A percentile compares a stretch with the other conserved stretches of the same genome.
Evolutionary conservation across 768 basidiomycete species (phyloP).

Genomic region (Mycena floridula): DNA sequence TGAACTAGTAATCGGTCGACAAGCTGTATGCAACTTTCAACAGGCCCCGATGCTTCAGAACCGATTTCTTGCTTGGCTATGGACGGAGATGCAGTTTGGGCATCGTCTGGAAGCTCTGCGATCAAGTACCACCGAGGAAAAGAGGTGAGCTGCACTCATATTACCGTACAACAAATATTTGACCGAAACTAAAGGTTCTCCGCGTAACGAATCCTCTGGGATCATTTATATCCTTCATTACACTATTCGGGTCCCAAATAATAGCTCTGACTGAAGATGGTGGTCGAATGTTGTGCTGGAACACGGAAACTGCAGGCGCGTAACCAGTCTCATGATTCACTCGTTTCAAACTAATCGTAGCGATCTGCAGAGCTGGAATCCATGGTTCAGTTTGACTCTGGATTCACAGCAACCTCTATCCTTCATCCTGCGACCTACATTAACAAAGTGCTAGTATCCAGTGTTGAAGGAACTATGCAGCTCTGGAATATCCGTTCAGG

Average conservation of each 20-base stretch:
- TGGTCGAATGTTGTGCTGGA: constrained; percentile 71
- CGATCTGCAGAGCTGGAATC: constrained; percentile 47
- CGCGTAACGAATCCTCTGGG: constrained; percentile 62
- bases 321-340: not conserved
- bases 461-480: constrained; percentile 75
- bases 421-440: constrained; percentile 95
- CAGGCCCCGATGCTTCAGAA: constrained; percentile 78
- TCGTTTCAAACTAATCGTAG: not conserved
- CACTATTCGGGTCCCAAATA: constrained; percentile 77
- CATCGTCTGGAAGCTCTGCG: constrained; percentile 57
- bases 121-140: constrained; percentile 86
- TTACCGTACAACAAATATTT: not conserved
- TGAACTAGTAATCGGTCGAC: constrained; percentile 3
- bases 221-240: constrained; percentile 52
- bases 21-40: constrained; percentile 4
- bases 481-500: constrained; percentile 91
- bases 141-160: constrained; percentile 57
- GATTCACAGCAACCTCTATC: constrained; percentile 79
- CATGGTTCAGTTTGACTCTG: constrained; percentile 72
- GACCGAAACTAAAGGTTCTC: constrained; percentile 35
- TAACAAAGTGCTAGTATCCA: constrained; percentile 88
- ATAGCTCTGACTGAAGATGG: constrained; percentile 80
- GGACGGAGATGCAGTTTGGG: constrained; percentile 86
- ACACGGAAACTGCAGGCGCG: constrained; percentile 54
- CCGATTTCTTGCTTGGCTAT: constrained; percentile 72